These are phyloP conservation scores for Populus ilicifolia DNA, from an alignment of 345 rosid genomes.

Conservation along the genomic window DNA sequence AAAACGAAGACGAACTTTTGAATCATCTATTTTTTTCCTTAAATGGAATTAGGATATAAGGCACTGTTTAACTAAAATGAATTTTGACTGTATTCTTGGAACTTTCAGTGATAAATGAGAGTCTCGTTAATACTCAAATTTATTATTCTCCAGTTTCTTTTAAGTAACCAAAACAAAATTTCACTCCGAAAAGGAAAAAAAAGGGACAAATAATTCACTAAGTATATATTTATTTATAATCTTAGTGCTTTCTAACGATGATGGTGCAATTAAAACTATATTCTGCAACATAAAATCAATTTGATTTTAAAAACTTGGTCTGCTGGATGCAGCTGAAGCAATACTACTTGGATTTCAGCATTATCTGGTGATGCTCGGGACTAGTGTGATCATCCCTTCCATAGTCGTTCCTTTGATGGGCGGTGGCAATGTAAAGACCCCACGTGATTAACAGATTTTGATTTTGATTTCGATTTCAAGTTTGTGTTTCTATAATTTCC, in stretches of 20 bases:
- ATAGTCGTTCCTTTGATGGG: constrained; percentile 77
- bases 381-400: constrained; percentile 65
- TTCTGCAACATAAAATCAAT: not conserved
- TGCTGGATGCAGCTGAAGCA: constrained; percentile 59
- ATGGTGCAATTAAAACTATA: not conserved
- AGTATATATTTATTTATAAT: too few relatives aligned
- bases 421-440: constrained; percentile 67
- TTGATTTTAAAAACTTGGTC: not conserved
- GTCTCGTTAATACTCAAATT: too few relatives aligned
- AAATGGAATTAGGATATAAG: too few relatives aligned
- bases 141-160: too few relatives aligned
- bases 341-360: constrained; percentile 78
- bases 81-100: too few relatives aligned
- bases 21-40: not conserved
- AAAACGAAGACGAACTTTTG: not conserved
- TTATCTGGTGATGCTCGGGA: constrained; percentile 87
- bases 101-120: too few relatives aligned
- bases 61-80: too few relatives aligned
- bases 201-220: too few relatives aligned
- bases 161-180: too few relatives aligned
- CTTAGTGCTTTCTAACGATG: too few relatives aligned
- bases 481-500: not conserved
- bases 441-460: not conserved
- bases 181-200: too few relatives aligned
- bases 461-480: not conserved